These are phyloP conservation scores for Pachysandra terminalis DNA, from an alignment of 164 flowering plant species.

Conservation along the genomic window DNA sequence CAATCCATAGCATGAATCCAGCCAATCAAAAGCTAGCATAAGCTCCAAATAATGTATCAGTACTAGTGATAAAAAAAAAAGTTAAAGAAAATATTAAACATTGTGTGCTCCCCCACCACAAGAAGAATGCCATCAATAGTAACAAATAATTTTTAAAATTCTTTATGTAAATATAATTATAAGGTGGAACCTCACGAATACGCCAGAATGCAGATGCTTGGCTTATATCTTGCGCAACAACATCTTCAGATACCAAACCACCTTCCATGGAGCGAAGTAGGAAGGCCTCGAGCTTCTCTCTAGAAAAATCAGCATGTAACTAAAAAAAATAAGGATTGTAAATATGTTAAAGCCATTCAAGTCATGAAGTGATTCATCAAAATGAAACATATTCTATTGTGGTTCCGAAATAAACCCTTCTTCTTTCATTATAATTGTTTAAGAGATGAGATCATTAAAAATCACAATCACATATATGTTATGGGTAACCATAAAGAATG, in stretches of 20 bases:
- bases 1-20: too few relatives aligned
- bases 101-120: neutral
- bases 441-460: neutral
- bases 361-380: neutral
- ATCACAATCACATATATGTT: neutral
- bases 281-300: slow-evolving; percentile 94
- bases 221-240: slow-evolving; percentile 88
- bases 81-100: too few relatives aligned
- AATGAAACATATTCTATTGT: neutral
- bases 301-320: slow-evolving; percentile 27
- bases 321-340: neutral
- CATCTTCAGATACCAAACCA: slow-evolving; percentile 83
- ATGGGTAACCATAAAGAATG: neutral
- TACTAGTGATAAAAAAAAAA: too few relatives aligned
- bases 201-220: slow-evolving; percentile 92
- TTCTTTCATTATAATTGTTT: neutral
- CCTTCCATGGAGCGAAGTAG: slow-evolving; percentile 68
- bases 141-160: neutral
- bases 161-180: neutral
- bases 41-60: too few relatives aligned
- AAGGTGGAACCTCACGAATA: slow-evolving; percentile 76
- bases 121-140: neutral
- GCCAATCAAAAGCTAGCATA: too few relatives aligned
- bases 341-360: too few relatives aligned
- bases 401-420: neutral